phyloP scores from a whole-genome alignment of 139 green algal species.

The Marvania coccoides region DNA sequence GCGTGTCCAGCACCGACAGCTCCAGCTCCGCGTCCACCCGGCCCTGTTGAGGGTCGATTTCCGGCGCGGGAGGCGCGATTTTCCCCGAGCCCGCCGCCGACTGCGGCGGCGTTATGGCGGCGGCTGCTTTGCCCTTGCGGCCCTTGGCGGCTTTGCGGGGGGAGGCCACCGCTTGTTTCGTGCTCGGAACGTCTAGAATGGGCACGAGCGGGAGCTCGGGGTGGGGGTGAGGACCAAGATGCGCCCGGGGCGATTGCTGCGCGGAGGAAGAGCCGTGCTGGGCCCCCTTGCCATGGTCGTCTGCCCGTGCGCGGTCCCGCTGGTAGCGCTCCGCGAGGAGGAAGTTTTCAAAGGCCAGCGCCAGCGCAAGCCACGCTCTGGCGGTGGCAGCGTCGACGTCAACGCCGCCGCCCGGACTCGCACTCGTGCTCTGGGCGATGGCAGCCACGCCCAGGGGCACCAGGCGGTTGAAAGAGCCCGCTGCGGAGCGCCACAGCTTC shows the following conservation, averaged over 20 bases:
- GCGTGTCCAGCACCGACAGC: conserved; percentile 57
- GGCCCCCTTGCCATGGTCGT: neutral
- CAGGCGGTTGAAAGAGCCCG: conserved; percentile 45
- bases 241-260: too few relatives aligned
- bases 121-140: neutral
- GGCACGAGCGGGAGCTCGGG: neutral
- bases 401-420: too few relatives aligned
- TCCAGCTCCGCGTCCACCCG: conserved; percentile 53
- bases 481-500: conserved; percentile 58
- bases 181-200: neutral
- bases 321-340: conserved; percentile 33
- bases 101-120: neutral
- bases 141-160: neutral
- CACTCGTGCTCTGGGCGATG: too few relatives aligned
- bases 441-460: conserved; percentile 54
- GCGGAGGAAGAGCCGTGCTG: neutral
- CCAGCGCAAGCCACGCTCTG: conserved; percentile 39
- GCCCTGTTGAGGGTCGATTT: neutral
- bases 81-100: neutral
- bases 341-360: conserved; percentile 47
- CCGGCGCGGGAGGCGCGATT: neutral
- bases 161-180: neutral
- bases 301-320: neutral
- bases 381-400: neutral
- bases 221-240: neutral